Percentiles rank a stretch among this genome's conserved stretches.
phyloP scores from a whole-genome alignment of 2,329 filamentous ascomycete genomes.

The Penicillium sp. region DNA sequence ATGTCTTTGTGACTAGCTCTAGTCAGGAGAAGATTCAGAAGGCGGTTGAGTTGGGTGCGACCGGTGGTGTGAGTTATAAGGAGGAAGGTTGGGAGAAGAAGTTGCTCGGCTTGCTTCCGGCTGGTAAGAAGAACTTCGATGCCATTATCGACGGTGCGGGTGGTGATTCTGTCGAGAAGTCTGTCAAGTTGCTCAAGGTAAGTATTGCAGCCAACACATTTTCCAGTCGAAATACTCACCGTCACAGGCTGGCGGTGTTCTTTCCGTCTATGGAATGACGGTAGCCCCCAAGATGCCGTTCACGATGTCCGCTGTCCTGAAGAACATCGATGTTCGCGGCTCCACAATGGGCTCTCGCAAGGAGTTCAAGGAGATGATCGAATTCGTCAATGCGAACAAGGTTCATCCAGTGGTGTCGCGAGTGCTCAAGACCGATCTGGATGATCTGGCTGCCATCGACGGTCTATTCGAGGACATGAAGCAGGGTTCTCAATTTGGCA shows the following conservation, averaged over 20 bases:
- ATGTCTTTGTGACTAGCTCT: conserved; percentile 80
- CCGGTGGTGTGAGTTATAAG: conserved; percentile 81
- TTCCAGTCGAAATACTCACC: conserved; percentile 14
- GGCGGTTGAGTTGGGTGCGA: conserved; percentile 71
- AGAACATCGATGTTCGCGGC: conserved; percentile 84
- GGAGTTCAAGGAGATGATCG: conserved; percentile 90
- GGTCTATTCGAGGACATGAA: conserved; percentile 86
- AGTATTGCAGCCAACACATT: conserved; percentile 13
- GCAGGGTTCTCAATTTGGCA: conserved; percentile 83
- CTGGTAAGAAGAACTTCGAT: conserved; percentile 70
- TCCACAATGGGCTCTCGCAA: conserved; percentile 87
- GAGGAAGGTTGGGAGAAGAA: conserved; percentile 79
- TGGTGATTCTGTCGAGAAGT: conserved; percentile 75
- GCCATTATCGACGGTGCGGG: conserved; percentile 89
- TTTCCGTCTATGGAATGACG: conserved; percentile 91
- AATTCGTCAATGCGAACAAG: conserved; percentile 72
- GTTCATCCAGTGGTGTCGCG: conserved; percentile 78
- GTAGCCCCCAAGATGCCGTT: conserved; percentile 81
- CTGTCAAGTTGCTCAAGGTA: conserved; percentile 68
- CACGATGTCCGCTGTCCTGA: conserved; percentile 78
- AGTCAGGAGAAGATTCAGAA: conserved; percentile 73
- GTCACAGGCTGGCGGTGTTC: conserved; percentile 70
- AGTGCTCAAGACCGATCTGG: conserved; percentile 67
- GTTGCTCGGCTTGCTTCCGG: conserved; percentile 61
- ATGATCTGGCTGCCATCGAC: conserved; percentile 77